These are phyloP conservation scores for Brasenia schreberi DNA, from an alignment of 164 flowering plant genomes.

Conservation along the genomic window DNA sequence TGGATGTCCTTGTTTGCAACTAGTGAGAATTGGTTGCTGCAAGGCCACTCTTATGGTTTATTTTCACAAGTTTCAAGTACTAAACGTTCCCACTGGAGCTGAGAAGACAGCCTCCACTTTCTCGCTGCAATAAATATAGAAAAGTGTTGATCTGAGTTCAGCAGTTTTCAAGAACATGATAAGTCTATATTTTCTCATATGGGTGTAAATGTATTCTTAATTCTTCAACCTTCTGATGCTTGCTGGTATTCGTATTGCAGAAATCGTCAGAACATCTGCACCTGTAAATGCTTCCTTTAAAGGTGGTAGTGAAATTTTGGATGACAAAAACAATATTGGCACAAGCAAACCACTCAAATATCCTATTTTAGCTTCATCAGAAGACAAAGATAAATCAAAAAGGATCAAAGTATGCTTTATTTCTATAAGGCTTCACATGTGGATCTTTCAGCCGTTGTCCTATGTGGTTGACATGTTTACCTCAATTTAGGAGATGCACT, in stretches of 20 bases:
- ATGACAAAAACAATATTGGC: constrained; percentile 29
- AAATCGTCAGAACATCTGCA: constrained; percentile 18
- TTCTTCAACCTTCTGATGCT: constrained; percentile 4
- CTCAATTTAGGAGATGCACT: constrained; percentile 40
- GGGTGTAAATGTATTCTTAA: too few species aligned
- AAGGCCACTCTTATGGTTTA: too few species aligned
- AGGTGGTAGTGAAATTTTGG: constrained; percentile 17
- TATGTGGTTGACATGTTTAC: background rate
- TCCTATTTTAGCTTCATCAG: constrained; percentile 20
- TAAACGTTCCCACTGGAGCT: too few species aligned
- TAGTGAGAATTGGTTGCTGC: too few species aligned
- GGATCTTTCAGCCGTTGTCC: background rate
- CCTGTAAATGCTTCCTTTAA: constrained; percentile 11
- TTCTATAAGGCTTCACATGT: background rate
- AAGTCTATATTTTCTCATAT: too few species aligned
- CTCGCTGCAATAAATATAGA: too few species aligned
- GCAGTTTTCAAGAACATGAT: too few species aligned
- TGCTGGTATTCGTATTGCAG: constrained; percentile 15
- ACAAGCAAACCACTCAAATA: constrained; percentile 33
- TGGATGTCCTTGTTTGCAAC: too few species aligned
- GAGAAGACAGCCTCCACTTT: too few species aligned
- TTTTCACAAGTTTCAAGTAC: too few species aligned
- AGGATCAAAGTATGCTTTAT: constrained; percentile 33
- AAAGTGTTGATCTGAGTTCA: too few species aligned
- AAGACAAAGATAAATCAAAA: constrained; percentile 13